These are phyloP conservation scores for Peziza echinospora DNA, from an alignment of 495 filamentous ascomycete species.

Conservation along the genomic window DNA sequence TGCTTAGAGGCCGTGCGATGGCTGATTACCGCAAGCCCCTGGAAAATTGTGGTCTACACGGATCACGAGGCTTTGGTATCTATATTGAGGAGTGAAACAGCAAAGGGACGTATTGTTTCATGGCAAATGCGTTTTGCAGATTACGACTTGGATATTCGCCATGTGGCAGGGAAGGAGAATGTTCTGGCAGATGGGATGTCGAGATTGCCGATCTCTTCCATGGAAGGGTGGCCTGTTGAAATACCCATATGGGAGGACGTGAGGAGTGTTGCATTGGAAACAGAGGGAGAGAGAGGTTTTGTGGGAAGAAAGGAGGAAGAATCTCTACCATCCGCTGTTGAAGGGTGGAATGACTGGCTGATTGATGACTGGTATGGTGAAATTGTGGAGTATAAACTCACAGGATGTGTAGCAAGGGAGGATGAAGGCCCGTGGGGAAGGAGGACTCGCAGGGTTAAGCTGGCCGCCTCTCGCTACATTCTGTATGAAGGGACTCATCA, in stretches of 20 bases:
- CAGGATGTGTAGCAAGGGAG: no score
- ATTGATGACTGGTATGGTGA: not conserved
- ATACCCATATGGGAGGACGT: not conserved
- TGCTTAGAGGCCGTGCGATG: not conserved
- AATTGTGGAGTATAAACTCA: not conserved
- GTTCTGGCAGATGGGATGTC: not conserved
- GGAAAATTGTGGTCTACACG: not conserved
- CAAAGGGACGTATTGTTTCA: not conserved
- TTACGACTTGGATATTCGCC: not conserved
- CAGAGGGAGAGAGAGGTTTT: not conserved
- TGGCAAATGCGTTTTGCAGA: not conserved
- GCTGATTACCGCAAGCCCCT: not conserved
- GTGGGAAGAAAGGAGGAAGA: not conserved
- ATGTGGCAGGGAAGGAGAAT: not conserved
- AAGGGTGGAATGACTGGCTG: not conserved
- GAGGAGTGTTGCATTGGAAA: not conserved
- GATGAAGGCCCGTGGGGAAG: not conserved
- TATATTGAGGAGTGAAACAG: not conserved
- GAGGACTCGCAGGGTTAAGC: not conserved
- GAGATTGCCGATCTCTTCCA: not conserved
- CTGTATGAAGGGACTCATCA: not conserved
- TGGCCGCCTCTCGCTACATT: not conserved
- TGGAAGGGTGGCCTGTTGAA: no score
- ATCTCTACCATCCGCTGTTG: not conserved
- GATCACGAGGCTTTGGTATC: not conserved